Conservation (phyloP, 129 eudicot genomes). For the Flaveria linearis region DNA sequence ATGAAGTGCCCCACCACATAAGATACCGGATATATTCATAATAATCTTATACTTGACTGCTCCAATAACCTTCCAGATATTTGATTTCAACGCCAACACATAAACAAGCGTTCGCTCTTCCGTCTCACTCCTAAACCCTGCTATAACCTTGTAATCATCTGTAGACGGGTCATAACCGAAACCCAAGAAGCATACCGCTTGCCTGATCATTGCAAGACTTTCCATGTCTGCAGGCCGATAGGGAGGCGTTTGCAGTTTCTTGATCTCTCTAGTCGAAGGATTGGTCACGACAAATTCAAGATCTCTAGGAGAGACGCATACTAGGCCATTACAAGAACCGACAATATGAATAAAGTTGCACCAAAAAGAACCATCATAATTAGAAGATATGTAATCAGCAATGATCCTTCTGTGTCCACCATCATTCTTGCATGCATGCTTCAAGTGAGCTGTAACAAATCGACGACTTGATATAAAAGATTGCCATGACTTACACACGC, state of each 20-base stretch:
- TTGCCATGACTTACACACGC: slow-evolving; percentile 4
- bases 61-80: neutral
- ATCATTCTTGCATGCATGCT: neutral
- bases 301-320: neutral
- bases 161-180: no score
- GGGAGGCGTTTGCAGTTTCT: neutral
- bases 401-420: neutral
- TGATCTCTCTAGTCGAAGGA: neutral
- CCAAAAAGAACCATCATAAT: neutral
- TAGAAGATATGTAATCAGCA: no score
- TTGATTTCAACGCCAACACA: neutral
- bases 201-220: neutral
- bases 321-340: neutral
- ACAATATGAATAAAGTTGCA: neutral
- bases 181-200: neutral
- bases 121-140: neutral
- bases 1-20: neutral
- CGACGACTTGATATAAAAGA: neutral
- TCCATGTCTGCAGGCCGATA: neutral
- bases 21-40: neutral
- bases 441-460: neutral
- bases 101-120: neutral
- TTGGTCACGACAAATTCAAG: neutral
- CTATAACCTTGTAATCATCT: no score
- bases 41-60: neutral